Evolutionary conservation across 768 basidiomycete genomes (phyloP).

Genomic region (Austroboletus festivus): DNA sequence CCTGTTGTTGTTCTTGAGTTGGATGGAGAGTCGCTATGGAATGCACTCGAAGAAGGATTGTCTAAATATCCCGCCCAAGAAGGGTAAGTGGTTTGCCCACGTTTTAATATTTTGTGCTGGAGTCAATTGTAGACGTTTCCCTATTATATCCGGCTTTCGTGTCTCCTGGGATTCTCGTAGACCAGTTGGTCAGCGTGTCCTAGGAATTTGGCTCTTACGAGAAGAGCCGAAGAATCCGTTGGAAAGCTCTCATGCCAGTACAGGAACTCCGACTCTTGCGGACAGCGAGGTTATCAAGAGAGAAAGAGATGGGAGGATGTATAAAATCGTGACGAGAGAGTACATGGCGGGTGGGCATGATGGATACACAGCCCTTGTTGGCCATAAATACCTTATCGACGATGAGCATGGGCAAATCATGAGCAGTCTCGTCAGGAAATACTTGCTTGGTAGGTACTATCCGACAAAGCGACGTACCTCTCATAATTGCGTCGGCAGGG

Average conservation of each 20-base stretch:
- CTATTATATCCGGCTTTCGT: slow-evolving; percentile 80
- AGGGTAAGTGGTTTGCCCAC: slow-evolving; percentile 49
- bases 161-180: slow-evolving; percentile 84
- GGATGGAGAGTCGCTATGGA: slow-evolving; percentile 77
- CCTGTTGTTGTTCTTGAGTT: slow-evolving; percentile 78
- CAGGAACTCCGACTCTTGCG: too few relatives aligned
- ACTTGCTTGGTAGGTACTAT: slow-evolving; percentile 62
- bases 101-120: background rate
- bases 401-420: slow-evolving; percentile 81
- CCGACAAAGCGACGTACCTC: background rate
- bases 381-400: slow-evolving; percentile 57
- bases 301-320: slow-evolving; percentile 52
- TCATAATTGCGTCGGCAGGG: slow-evolving; percentile 41
- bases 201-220: slow-evolving; percentile 64
- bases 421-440: slow-evolving; percentile 77
- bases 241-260: too few relatives aligned
- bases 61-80: slow-evolving; percentile 86
- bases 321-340: slow-evolving; percentile 75
- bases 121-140: slow-evolving; percentile 77
- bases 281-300: slow-evolving; percentile 51
- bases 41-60: slow-evolving; percentile 69
- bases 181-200: slow-evolving; percentile 66
- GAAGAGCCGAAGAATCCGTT: slow-evolving; percentile 24
- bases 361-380: slow-evolving; percentile 69
- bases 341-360: slow-evolving; percentile 86